Percentiles rank a stretch among this genome's conserved stretches.
Evolutionary conservation across 805 yeast species (phyloP).

Genomic region (Cyberlindnera amylophila): DNA sequence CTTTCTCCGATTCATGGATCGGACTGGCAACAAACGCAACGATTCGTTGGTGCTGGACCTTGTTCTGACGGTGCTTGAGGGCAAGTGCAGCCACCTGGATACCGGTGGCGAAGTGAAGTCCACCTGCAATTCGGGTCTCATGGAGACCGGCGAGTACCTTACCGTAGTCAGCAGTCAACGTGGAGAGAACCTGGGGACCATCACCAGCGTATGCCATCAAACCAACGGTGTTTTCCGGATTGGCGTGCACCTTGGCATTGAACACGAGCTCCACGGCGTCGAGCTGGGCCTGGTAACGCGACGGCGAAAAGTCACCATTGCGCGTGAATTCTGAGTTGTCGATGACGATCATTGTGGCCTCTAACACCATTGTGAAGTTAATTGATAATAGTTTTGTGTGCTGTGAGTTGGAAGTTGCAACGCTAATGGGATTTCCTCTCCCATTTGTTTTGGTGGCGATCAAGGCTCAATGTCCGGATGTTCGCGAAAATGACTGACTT

Average conservation of each 20-base stretch:
- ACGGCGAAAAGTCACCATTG: constrained; percentile 88
- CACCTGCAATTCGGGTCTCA: constrained; percentile 68
- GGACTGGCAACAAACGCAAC: constrained; percentile 90
- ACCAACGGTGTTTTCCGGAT: constrained; percentile 95
- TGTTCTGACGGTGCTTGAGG: constrained; percentile 92
- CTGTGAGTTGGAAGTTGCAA: neutral
- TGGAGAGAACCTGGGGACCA: constrained; percentile 82
- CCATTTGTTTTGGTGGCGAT: neutral
- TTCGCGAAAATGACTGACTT: too few relatives aligned
- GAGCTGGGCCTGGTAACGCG: constrained; percentile 87
- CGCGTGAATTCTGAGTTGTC: constrained; percentile 96
- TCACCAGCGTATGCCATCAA: constrained; percentile 83
- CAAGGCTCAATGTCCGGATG: neutral
- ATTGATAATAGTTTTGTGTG: neutral
- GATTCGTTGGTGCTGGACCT: constrained; percentile 85
- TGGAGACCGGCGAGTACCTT: constrained; percentile 81
- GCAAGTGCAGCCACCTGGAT: constrained; percentile 93
- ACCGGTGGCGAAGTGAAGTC: constrained; percentile 68
- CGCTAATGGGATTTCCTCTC: too few relatives aligned
- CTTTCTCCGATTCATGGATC: constrained; percentile 60
- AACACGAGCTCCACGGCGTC: constrained; percentile 87
- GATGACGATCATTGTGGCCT: constrained; percentile 91
- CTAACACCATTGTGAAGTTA: constrained; percentile 68
- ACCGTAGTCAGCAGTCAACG: constrained; percentile 84
- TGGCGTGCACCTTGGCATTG: constrained; percentile 77